Conservation (phyloP, 192 early-diverging fungal genomes). For the Umbelopsis isabellina region DNA sequence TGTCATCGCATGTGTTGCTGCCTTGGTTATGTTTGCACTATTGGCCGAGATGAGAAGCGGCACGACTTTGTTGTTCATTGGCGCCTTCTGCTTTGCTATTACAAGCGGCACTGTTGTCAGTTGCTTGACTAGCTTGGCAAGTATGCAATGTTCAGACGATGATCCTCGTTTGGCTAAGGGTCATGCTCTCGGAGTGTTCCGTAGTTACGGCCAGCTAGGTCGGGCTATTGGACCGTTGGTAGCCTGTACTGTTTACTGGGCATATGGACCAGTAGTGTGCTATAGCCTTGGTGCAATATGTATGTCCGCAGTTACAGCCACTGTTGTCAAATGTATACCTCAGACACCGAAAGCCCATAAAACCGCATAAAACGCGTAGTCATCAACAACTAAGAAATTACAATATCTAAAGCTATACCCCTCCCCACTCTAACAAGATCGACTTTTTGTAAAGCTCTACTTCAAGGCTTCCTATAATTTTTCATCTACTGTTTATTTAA, state of each 20-base stretch:
- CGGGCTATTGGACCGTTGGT: constrained; percentile 86
- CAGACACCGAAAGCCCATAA: neutral
- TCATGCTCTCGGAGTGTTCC: constrained; percentile 79
- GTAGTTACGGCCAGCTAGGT: constrained; percentile 90
- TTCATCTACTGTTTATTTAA: constrained; percentile 5
- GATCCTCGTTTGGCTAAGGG: constrained; percentile 58
- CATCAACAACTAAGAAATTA: neutral
- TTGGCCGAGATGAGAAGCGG: constrained; percentile 33
- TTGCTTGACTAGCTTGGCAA: constrained; percentile 80
- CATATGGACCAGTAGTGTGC: constrained; percentile 62
- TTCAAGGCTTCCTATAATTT: constrained; percentile 13
- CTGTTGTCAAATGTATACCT: neutral
- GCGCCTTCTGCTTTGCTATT: constrained; percentile 84
- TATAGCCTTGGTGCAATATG: constrained; percentile 62
- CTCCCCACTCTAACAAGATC: neutral
- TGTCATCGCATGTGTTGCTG: constrained; percentile 67
- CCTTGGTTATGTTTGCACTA: constrained; percentile 62
- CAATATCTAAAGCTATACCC: neutral
- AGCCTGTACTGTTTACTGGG: constrained; percentile 89
- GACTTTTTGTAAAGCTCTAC: neutral
- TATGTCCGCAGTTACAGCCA: constrained; percentile 34
- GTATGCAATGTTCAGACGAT: constrained; percentile 56
- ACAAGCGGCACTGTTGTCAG: constrained; percentile 96
- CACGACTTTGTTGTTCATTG: constrained; percentile 49
- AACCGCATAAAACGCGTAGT: neutral